Percentiles rank a stretch among this genome's conserved stretches.
These are phyloP conservation scores for Luffa acutangula DNA, from an alignment of 306 rosid species.

Conservation along the genomic window DNA sequence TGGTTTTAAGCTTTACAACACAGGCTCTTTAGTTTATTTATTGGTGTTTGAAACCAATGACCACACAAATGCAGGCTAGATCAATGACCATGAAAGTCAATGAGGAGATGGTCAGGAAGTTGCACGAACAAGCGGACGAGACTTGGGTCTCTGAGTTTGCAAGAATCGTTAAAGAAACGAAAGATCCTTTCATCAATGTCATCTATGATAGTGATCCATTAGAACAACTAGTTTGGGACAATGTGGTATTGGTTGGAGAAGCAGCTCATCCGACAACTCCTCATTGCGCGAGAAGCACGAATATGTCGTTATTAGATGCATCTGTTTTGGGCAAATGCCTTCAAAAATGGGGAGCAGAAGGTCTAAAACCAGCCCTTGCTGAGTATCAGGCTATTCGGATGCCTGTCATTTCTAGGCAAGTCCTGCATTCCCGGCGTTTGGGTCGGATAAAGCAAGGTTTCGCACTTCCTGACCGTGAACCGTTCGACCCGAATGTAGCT, in stretches of 20 bases:
- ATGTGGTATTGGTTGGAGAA: conserved; percentile 72
- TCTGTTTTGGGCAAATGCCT: conserved; percentile 68
- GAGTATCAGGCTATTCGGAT: conserved; percentile 48
- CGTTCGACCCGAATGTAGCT: conserved; percentile 37
- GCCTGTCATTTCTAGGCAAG: conserved; percentile 48
- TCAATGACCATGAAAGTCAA: conserved; percentile 61
- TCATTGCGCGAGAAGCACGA: conserved; percentile 71
- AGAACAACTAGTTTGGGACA: conserved; percentile 44
- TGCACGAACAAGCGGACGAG: conserved; percentile 53
- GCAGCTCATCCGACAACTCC: conserved; percentile 91
- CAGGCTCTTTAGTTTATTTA: not conserved
- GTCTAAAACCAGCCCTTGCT: conserved; percentile 38
- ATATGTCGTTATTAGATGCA: conserved; percentile 74
- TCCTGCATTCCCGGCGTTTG: conserved; percentile 49
- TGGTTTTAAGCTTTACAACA: not conserved
- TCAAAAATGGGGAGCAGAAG: conserved; percentile 49
- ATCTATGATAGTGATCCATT: conserved; percentile 69
- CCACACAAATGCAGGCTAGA: conserved; percentile 27
- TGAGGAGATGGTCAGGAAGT: conserved; percentile 41
- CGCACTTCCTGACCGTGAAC: conserved; percentile 25
- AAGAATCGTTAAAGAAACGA: conserved; percentile 49
- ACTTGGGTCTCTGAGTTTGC: conserved; percentile 62
- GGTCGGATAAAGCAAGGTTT: conserved; percentile 73
- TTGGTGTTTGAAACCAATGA: not conserved
- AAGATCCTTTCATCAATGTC: conserved; percentile 60